phyloP scores from a whole-genome alignment of 306 rosid species.

The Lithocarpus polystachyus region DNA sequence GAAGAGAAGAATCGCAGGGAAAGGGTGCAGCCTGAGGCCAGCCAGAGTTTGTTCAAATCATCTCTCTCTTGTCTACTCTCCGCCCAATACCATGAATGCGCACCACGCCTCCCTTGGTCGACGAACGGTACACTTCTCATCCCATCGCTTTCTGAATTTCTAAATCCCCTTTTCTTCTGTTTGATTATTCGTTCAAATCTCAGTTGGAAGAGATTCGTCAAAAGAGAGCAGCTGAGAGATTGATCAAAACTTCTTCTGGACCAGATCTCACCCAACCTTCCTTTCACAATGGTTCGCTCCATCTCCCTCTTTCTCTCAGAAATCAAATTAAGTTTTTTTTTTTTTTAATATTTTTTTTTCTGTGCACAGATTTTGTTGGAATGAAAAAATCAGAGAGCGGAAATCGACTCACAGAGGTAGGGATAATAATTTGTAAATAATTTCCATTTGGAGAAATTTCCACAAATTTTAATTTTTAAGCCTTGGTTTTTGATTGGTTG shows the following conservation, averaged over 20 bases:
- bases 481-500: not conserved
- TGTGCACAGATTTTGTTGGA: slow-evolving; percentile 40
- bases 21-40: not conserved
- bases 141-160: not conserved
- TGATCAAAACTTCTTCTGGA: slow-evolving; percentile 76
- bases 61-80: not conserved
- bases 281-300: slow-evolving; percentile 39
- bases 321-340: not conserved
- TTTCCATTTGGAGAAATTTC: not conserved
- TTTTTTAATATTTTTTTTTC: not conserved
- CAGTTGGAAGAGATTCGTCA: slow-evolving; percentile 91
- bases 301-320: not conserved
- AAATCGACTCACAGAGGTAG: slow-evolving; percentile 68
- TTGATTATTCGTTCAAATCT: not conserved
- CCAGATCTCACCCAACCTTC: slow-evolving; percentile 65
- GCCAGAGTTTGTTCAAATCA: too few relatives aligned
- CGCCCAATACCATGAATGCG: slow-evolving; percentile 51
- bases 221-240: slow-evolving; percentile 84
- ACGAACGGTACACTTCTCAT: slow-evolving; percentile 64
- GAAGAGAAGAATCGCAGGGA: not conserved
- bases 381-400: slow-evolving; percentile 72
- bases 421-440: not conserved
- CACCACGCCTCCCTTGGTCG: slow-evolving; percentile 85
- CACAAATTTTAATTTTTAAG: not conserved
- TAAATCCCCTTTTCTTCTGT: not conserved